phyloP scores from a whole-genome alignment of 148 eudicot genomes.

The Chenopodium quinoa region DNA sequence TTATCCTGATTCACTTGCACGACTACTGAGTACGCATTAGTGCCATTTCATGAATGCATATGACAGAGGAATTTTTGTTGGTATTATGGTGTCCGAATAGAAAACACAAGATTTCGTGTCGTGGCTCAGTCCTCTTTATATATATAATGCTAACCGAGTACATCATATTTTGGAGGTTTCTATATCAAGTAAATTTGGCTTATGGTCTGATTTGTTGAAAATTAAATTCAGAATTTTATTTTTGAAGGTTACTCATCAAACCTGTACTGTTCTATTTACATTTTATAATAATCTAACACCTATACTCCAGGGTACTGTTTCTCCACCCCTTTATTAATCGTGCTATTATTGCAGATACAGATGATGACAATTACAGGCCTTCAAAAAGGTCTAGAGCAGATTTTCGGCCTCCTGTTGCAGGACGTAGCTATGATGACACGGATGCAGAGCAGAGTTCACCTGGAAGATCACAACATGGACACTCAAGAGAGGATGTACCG shows the following conservation, averaged over 20 bases:
- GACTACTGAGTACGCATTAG: too few relatives aligned
- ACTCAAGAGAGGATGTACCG: constrained; percentile 68
- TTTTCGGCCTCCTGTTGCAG: constrained; percentile 40
- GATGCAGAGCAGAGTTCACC: constrained; percentile 89
- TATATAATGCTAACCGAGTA: not conserved
- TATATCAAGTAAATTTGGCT: not conserved
- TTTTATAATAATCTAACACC: too few relatives aligned
- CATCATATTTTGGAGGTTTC: not conserved
- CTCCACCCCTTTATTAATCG: not conserved
- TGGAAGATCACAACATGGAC: constrained; percentile 67
- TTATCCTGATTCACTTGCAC: too few relatives aligned
- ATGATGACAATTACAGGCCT: constrained; percentile 82
- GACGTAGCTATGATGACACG: constrained; percentile 59
- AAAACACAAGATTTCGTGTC: not conserved
- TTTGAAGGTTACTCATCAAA: not conserved
- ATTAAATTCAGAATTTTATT: not conserved
- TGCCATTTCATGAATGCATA: not conserved
- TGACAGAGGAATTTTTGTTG: not conserved
- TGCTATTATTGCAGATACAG: constrained; percentile 57
- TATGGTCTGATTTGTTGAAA: not conserved
- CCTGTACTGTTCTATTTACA: not conserved
- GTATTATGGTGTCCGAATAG: not conserved
- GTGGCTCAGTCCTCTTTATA: not conserved
- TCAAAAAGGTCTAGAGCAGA: constrained; percentile 70
- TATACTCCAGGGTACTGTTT: not conserved